Conservation (phyloP, 2,329 filamentous ascomycete species). For the Sclerotiophoma versabilis region DNA sequence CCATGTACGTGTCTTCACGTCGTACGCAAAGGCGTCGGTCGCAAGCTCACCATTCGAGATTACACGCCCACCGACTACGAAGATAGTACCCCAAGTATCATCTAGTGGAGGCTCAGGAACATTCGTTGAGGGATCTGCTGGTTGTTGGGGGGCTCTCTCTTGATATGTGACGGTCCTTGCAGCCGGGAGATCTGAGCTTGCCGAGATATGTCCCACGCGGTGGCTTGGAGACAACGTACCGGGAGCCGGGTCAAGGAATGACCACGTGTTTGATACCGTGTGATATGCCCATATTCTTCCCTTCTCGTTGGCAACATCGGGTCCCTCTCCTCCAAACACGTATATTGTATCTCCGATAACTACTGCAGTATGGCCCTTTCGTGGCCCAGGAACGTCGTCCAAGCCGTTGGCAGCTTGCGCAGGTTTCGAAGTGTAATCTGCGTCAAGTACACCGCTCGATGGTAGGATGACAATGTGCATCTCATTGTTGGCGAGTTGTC, state of each 20-base stretch:
- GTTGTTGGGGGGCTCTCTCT: constrained; percentile 49
- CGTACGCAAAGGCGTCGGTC: constrained; percentile 61
- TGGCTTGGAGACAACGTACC: constrained; percentile 34
- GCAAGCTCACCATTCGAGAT: constrained; percentile 32
- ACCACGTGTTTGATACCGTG: constrained; percentile 52
- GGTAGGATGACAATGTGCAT: constrained; percentile 62
- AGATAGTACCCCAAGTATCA: constrained; percentile 58
- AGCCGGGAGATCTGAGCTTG: constrained; percentile 50
- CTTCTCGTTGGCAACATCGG: constrained; percentile 39
- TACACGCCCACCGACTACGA: constrained; percentile 58
- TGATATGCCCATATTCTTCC: constrained; percentile 56
- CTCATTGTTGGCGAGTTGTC: constrained; percentile 56
- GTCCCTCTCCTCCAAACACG: constrained; percentile 52
- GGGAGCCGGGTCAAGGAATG: constrained; percentile 46
- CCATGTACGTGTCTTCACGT: constrained; percentile 59
- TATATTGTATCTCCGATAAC: constrained; percentile 56
- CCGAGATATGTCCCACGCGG: constrained; percentile 47
- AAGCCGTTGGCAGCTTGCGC: constrained; percentile 39
- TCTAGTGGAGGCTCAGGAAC: constrained; percentile 52
- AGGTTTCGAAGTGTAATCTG: constrained; percentile 51
- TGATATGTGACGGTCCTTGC: constrained; percentile 41
- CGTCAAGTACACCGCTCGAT: constrained; percentile 51
- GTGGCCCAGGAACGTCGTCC: constrained; percentile 46
- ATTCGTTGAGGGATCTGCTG: constrained; percentile 50
- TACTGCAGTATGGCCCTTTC: constrained; percentile 53